These are phyloP conservation scores for Saccharomyces hybrid DNA, from an alignment of 1,139 yeast species.

Conservation along the genomic window DNA sequence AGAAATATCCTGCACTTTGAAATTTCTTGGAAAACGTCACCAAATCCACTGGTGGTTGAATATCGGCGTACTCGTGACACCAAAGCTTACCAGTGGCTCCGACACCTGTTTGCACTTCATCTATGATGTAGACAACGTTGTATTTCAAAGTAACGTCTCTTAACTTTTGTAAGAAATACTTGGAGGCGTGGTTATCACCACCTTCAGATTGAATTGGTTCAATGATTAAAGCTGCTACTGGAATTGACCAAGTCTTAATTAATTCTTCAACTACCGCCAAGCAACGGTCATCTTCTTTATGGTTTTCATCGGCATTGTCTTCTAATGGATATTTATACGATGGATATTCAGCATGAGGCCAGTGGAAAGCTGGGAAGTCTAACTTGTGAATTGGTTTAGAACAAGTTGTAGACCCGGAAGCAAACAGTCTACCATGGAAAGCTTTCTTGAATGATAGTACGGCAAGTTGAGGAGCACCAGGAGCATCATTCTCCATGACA, in stretches of 20 bases:
- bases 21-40: constrained; percentile 72
- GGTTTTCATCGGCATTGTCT: constrained; percentile 45
- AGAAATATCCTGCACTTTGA: constrained; percentile 75
- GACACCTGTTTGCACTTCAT: constrained; percentile 72
- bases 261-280: constrained; percentile 49
- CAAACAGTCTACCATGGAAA: constrained; percentile 71
- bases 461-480: constrained; percentile 63
- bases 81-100: constrained; percentile 68
- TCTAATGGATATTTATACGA: constrained; percentile 56
- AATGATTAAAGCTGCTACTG: constrained; percentile 62
- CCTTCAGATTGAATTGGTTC: constrained; percentile 76
- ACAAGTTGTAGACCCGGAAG: constrained; percentile 64
- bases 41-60: constrained; percentile 59
- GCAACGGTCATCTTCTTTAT: constrained; percentile 54
- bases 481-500: constrained; percentile 59
- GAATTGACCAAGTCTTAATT: constrained; percentile 41
- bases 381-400: constrained; percentile 70
- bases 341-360: constrained; percentile 77
- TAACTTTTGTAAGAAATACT: constrained; percentile 54
- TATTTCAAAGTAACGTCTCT: constrained; percentile 56
- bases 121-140: constrained; percentile 55
- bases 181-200: constrained; percentile 62
- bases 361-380: constrained; percentile 67
- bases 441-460: constrained; percentile 63
- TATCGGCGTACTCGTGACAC: constrained; percentile 68